A percentile compares a stretch with the other conserved stretches of the same genome.
Evolutionary conservation across 1,284 basidiomycete genomes (phyloP).

Genomic region (Ganoderma meredithae): DNA sequence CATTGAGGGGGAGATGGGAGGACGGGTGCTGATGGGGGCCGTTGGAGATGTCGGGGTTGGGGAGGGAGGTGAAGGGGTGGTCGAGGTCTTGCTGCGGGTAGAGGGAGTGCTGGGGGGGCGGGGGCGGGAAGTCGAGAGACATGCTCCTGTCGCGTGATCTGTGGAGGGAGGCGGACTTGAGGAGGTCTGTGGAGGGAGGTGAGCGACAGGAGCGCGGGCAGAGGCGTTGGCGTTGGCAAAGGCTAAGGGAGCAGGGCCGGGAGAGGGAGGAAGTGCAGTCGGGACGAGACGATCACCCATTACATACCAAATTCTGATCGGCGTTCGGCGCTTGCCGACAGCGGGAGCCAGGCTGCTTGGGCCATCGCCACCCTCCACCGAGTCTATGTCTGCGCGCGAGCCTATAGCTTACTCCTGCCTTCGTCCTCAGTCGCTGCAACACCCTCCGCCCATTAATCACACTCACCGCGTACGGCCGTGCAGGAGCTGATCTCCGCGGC

Average conservation of each 20-base stretch:
- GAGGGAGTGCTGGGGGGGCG: slow-evolving; percentile 50
- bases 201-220: slow-evolving; percentile 13
- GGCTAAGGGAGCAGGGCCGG: slow-evolving; percentile 21
- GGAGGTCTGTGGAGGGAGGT: slow-evolving; percentile 44
- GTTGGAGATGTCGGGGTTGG: slow-evolving; percentile 36
- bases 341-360: slow-evolving; percentile 44
- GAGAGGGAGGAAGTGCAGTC: slow-evolving; percentile 9
- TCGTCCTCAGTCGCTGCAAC: slow-evolving; percentile 14
- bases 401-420: slow-evolving; percentile 27
- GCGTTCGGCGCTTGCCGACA: slow-evolving; percentile 51
- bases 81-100: slow-evolving; percentile 56
- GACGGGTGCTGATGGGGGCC: slow-evolving; percentile 32
- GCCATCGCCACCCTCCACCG: slow-evolving; percentile 38
- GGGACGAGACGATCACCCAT: slow-evolving; percentile 36
- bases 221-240: slow-evolving; percentile 25
- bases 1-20: slow-evolving; percentile 39
- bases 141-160: slow-evolving; percentile 49
- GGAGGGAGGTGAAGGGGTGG: slow-evolving; percentile 39
- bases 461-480: slow-evolving; percentile 20
- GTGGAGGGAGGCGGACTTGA: slow-evolving; percentile 51
- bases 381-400: neutral
- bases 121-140: slow-evolving; percentile 63
- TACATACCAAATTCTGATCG: slow-evolving; percentile 59
- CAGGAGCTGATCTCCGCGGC: slow-evolving; percentile 16
- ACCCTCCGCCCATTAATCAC: slow-evolving; percentile 24